A percentile compares a stretch with the other conserved stretches of the same genome.
phyloP scores from a whole-genome alignment of 441 rosid genomes.

The Kokia cookei region DNA sequence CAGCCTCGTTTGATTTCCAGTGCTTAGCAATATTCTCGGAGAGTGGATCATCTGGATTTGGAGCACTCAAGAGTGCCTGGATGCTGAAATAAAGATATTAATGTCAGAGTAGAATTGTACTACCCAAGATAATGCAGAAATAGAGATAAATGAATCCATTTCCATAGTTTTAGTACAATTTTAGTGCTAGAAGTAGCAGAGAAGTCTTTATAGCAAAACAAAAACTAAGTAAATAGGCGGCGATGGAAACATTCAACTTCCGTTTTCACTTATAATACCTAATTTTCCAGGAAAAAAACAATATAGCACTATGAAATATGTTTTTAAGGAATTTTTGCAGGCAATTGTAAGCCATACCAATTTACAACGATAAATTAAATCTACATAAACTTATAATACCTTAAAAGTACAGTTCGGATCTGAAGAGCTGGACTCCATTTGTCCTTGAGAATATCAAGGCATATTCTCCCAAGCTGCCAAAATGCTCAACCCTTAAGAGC shows the following conservation, averaged over 20 bases:
- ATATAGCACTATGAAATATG: background rate
- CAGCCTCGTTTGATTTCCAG: conserved; percentile 91
- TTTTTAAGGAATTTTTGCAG: background rate
- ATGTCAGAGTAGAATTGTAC: background rate
- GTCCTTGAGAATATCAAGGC: conserved; percentile 98
- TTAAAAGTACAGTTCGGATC: conserved; percentile 92
- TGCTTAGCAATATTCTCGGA: conserved; percentile 99
- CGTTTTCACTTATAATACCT: background rate
- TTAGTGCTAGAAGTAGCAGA: background rate
- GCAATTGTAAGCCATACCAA: background rate
- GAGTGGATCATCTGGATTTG: conserved; percentile 98
- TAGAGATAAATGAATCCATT: background rate
- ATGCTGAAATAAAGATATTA: conserved; percentile 38
- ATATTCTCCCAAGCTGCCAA: conserved; percentile 88
- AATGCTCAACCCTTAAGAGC: conserved; percentile 2
- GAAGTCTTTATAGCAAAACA: background rate
- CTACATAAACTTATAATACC: conserved; percentile 35
- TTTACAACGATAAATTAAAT: background rate
- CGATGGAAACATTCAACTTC: background rate
- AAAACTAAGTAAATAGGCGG: background rate
- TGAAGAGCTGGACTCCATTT: conserved; percentile 99
- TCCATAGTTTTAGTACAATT: background rate
- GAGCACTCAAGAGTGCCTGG: conserved; percentile 98
- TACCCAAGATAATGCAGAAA: background rate
- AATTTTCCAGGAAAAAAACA: background rate